These are phyloP conservation scores for Barnettozyma sucrosica DNA, from an alignment of 805 yeast species.

Conservation along the genomic window DNA sequence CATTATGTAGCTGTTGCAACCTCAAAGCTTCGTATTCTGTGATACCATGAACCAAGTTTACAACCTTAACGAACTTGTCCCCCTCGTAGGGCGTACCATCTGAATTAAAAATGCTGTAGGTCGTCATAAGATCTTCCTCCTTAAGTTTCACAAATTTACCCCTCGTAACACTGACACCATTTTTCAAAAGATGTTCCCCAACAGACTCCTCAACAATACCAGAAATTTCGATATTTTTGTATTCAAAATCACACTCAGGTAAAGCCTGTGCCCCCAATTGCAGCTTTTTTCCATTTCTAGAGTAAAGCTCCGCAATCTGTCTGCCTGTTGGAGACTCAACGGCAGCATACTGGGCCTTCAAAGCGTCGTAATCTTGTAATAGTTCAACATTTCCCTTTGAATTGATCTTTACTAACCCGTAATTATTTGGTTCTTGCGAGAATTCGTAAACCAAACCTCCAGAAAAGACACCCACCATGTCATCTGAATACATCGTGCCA, in stretches of 20 bases:
- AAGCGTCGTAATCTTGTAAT: constrained; percentile 51
- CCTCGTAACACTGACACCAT: constrained; percentile 40
- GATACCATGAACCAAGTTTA: constrained; percentile 18
- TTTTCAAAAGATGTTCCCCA: constrained; percentile 40
- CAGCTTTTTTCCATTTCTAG: constrained; percentile 19
- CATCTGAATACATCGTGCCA: constrained; percentile 55
- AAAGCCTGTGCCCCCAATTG: constrained; percentile 22
- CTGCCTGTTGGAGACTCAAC: constrained; percentile 29
- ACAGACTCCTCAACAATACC: constrained; percentile 35
- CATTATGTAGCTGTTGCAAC: constrained; percentile 18
- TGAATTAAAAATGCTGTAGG: constrained; percentile 36
- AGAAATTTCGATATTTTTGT: constrained; percentile 38
- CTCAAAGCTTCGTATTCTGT: constrained; percentile 23
- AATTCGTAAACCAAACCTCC: constrained; percentile 95
- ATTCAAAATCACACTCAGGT: constrained; percentile 34
- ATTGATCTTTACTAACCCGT: constrained; percentile 71
- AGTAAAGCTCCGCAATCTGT: constrained; percentile 21
- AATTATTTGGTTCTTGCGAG: constrained; percentile 69
- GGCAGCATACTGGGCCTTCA: constrained; percentile 40
- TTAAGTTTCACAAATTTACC: constrained; percentile 47
- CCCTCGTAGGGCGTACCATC: constrained; percentile 34
- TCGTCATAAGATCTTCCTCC: constrained; percentile 38
- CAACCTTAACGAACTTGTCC: constrained; percentile 22
- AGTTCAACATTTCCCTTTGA: constrained; percentile 42
- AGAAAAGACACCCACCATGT: constrained; percentile 71